phyloP scores from a whole-genome alignment of 164 flowering plant species.

The Magnolia changhungtana region DNA sequence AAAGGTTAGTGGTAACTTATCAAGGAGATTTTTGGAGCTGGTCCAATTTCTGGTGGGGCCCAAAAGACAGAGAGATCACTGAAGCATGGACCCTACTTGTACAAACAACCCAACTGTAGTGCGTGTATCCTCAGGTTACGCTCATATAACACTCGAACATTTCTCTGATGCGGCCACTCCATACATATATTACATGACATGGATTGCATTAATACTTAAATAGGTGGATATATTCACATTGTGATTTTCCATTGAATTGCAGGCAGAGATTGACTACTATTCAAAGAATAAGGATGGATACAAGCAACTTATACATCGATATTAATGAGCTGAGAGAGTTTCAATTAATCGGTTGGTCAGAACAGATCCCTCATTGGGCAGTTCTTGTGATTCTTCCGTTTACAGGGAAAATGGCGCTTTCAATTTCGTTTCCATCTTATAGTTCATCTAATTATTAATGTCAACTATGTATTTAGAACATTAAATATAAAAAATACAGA shows the following conservation, averaged over 20 bases:
- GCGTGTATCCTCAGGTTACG: neutral
- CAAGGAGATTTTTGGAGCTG: too few species aligned
- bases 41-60: neutral
- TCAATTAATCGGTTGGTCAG: neutral
- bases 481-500: too few species aligned
- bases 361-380: neutral
- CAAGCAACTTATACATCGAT: slow-evolving; percentile 75
- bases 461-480: too few species aligned
- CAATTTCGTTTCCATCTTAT: too few species aligned
- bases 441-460: too few species aligned
- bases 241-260: slow-evolving; percentile 20
- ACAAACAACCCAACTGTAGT: too few species aligned
- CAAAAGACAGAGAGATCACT: neutral
- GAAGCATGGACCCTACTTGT: neutral
- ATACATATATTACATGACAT: neutral
- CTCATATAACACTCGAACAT: neutral
- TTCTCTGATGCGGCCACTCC: neutral
- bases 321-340: slow-evolving; percentile 23
- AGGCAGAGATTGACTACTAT: slow-evolving; percentile 80
- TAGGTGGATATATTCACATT: neutral
- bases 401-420: too few species aligned
- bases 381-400: too few species aligned
- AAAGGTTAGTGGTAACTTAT: too few species aligned
- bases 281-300: slow-evolving; percentile 61
- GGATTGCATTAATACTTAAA: neutral